Conservation (phyloP, 768 basidiomycete genomes). For the Termitomyces sp. region DNA sequence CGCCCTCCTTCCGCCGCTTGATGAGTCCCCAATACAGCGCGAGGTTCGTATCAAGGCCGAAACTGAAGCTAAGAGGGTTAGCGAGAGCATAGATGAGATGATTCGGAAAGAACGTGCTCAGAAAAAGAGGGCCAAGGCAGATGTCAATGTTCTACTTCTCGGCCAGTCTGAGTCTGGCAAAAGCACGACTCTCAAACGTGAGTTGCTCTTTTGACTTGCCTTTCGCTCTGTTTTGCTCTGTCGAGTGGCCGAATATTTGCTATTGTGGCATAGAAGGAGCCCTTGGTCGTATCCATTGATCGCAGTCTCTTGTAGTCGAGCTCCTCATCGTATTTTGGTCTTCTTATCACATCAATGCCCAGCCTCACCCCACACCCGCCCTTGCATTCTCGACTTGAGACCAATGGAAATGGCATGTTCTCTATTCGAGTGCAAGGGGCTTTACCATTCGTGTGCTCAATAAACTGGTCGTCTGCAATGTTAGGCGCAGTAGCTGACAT, state of each 20-base stretch:
- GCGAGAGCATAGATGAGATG: slow-evolving; percentile 77
- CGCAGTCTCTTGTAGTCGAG: slow-evolving; percentile 10
- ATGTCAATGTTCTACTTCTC: slow-evolving; percentile 73
- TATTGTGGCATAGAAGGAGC: background rate
- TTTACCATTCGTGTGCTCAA: background rate
- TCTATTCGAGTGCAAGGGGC: background rate
- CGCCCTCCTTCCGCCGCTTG: slow-evolving; percentile 60
- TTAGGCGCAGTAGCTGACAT: slow-evolving; percentile 5
- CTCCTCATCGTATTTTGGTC: slow-evolving; percentile 4
- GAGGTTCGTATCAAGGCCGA: slow-evolving; percentile 62
- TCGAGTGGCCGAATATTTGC: background rate
- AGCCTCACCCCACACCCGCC: slow-evolving; percentile 13
- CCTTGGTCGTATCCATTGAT: background rate
- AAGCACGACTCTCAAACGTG: slow-evolving; percentile 85
- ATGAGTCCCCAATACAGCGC: slow-evolving; percentile 67
- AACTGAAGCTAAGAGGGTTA: slow-evolving; percentile 64
- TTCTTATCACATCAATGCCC: slow-evolving; percentile 10
- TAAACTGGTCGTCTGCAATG: background rate
- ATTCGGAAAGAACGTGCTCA: slow-evolving; percentile 61
- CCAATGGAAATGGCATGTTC: background rate
- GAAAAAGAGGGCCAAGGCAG: slow-evolving; percentile 50
- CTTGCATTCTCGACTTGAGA: background rate
- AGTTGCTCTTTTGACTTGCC: slow-evolving; percentile 27
- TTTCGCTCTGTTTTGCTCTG: background rate
- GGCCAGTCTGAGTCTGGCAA: slow-evolving; percentile 90